phyloP scores from a whole-genome alignment of 225 moss, liverwort and hornwort genomes.

The Physcomitrium patens region DNA sequence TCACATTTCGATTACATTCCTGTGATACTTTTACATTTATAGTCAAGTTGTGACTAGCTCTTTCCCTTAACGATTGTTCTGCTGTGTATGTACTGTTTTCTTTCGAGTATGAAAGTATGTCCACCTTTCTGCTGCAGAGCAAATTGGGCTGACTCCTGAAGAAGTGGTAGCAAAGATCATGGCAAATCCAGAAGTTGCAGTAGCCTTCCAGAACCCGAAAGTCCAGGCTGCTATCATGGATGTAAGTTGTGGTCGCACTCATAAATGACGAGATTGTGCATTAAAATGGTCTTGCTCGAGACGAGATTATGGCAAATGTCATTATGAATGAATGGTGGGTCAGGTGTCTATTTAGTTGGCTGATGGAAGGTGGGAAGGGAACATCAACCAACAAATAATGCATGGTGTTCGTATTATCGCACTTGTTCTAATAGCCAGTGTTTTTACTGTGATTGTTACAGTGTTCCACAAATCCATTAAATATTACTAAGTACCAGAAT shows the following conservation, averaged over 20 bases:
- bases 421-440: constrained; percentile 17
- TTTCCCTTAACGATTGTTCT: not conserved
- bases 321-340: too few relatives aligned
- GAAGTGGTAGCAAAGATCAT: constrained; percentile 99
- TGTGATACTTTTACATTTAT: not conserved
- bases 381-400: too few relatives aligned
- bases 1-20: not conserved
- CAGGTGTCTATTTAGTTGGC: too few relatives aligned
- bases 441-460: constrained; percentile 42
- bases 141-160: constrained; percentile 98
- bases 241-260: constrained; percentile 52
- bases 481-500: constrained; percentile 97
- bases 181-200: constrained; percentile 99
- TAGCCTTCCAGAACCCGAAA: constrained; percentile 96
- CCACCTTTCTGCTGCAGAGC: constrained; percentile 61
- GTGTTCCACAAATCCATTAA: constrained; percentile 99
- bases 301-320: not conserved
- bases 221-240: constrained; percentile 99
- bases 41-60: not conserved
- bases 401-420: not conserved
- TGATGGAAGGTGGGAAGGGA: too few relatives aligned
- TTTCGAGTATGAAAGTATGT: constrained; percentile 1
- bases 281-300: not conserved
- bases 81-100: not conserved
- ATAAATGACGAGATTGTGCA: not conserved